Base-by-base conservation (phyloP, 2,329 filamentous ascomycete genomes). In the Neobulgaria alba region DNA sequence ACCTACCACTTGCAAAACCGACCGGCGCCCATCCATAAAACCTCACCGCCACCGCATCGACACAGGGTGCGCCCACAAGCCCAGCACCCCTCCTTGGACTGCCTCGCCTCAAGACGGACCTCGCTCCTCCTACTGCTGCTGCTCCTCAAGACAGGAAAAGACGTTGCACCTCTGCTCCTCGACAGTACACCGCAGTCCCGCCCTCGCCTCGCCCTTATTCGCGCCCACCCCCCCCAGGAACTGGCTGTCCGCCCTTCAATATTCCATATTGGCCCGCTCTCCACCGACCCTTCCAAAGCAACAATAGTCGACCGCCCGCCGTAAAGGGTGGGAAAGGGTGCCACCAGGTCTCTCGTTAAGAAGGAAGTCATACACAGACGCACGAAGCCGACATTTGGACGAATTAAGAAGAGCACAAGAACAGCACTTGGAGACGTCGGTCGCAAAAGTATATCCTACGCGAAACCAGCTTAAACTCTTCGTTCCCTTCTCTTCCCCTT, bases 271-370 rank as follows among this genome's bases (percentile, higher is more conserved):
- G n/a, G n/a, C n/a, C n/a, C n/a, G n/a, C n/a, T n/a, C n/a, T n/a
- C n/a, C n/a, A n/a, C n/a, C n/a, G n/a, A n/a, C n/a, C n/a, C n/a
- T n/a, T n/a, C n/a, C n/a, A n/a, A n/a, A n/a, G n/a, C n/a, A n/a
- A n/a, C n/a, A n/a, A n/a, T n/a, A n/a, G n/a, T n/a, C n/a, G n/a
- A n/a, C n/a, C n/a, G n/a, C n/a, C n/a, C n/a, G n/a, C n/a, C n/a
- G n/a, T n/a, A n/a, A n/a, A n/a, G n/a, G n/a, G 30, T 33, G 30
- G 5, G 5, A 14, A 14, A 14, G 9, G 49, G 53, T 57, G 44
- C 47, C 46, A 53, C 52, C 48, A 48, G 44, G 52, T 55, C 46
- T 48, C 49, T 54, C 46, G 50, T 50, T 47, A 43, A 46, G 17
- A 41, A 32, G 41, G 44, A 49, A 48, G 39, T 34, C 49, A 49